These are phyloP conservation scores for Datisca glomerata DNA, from an alignment of 306 rosid species.

Conservation along the genomic window DNA sequence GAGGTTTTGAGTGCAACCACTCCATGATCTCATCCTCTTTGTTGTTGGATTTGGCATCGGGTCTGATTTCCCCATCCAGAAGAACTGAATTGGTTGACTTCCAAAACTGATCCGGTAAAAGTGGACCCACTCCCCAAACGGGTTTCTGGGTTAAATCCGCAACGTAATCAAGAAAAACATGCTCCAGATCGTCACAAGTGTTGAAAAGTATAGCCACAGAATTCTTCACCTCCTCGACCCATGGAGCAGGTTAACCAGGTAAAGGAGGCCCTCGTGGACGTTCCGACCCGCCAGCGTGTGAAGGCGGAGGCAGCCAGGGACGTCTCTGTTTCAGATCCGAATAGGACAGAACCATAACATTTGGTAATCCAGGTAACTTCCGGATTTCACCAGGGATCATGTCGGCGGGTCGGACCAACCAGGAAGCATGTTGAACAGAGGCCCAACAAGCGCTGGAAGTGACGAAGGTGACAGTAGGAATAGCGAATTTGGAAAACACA, in stretches of 20 bases:
- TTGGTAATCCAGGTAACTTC: slow-evolving; percentile 41
- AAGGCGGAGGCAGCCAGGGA: too few relatives aligned
- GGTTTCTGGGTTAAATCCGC: slow-evolving; percentile 18
- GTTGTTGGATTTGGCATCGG: slow-evolving; percentile 19
- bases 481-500: slow-evolving; percentile 19
- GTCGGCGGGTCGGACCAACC: slow-evolving; percentile 34
- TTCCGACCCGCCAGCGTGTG: too few relatives aligned
- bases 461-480: slow-evolving; percentile 42
- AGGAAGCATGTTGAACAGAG: slow-evolving; percentile 34
- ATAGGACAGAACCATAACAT: slow-evolving; percentile 27
- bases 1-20: slow-evolving; percentile 43
- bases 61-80: slow-evolving; percentile 27
- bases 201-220: slow-evolving; percentile 34
- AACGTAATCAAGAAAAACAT: slow-evolving; percentile 30
- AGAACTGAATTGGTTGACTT: slow-evolving; percentile 22
- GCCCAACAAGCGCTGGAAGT: slow-evolving; percentile 51
- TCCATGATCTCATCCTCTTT: slow-evolving; percentile 37
- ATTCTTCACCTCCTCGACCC: slow-evolving; percentile 19
- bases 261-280: too few relatives aligned
- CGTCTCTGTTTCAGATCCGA: slow-evolving; percentile 30
- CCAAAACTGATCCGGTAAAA: slow-evolving; percentile 53
- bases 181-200: slow-evolving; percentile 66
- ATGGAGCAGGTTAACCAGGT: slow-evolving; percentile 21
- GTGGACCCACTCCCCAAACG: slow-evolving; percentile 66
- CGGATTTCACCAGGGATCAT: slow-evolving; percentile 30